Conservation (phyloP, 192 early-diverging fungal species). For the Backusella parvicylindrica region DNA sequence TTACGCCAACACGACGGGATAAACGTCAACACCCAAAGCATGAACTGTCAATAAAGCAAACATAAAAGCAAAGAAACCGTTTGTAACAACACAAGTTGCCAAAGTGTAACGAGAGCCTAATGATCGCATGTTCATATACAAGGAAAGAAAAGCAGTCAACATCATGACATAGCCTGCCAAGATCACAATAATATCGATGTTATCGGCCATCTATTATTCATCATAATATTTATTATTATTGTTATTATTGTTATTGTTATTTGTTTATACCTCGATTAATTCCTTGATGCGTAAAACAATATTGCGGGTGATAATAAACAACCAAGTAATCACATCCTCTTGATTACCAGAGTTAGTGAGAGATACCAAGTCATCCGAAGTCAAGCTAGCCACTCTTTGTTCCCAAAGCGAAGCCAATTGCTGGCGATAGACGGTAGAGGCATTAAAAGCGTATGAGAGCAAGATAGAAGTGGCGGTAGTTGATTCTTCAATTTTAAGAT, state of each 20-base stretch:
- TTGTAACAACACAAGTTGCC: constrained; percentile 65
- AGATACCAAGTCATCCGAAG: constrained; percentile 38
- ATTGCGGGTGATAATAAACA: constrained; percentile 49
- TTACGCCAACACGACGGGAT: constrained; percentile 62
- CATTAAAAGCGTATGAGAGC: constrained; percentile 54
- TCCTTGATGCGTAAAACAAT: constrained; percentile 58
- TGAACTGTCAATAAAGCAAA: constrained; percentile 68
- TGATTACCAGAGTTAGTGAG: constrained; percentile 31
- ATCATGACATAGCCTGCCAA: constrained; percentile 79
- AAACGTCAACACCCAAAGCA: constrained; percentile 62
- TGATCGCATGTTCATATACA: constrained; percentile 82
- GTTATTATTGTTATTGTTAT: background rate
- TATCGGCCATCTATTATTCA: constrained; percentile 54
- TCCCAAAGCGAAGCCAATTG: constrained; percentile 48
- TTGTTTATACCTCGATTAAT: constrained; percentile 45
- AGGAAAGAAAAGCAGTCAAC: constrained; percentile 71
- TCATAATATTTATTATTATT: background rate
- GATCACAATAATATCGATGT: constrained; percentile 77
- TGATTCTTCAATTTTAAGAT: constrained; percentile 5
- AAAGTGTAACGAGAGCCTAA: constrained; percentile 81
- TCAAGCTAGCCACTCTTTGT: constrained; percentile 45
- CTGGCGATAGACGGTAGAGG: constrained; percentile 36
- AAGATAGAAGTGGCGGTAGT: constrained; percentile 14
- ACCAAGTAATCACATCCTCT: constrained; percentile 52
- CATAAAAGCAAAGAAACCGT: constrained; percentile 76